These are phyloP conservation scores for Yamadazyma membranifaciens DNA, from an alignment of 1,139 yeast genomes.

Conservation along the genomic window DNA sequence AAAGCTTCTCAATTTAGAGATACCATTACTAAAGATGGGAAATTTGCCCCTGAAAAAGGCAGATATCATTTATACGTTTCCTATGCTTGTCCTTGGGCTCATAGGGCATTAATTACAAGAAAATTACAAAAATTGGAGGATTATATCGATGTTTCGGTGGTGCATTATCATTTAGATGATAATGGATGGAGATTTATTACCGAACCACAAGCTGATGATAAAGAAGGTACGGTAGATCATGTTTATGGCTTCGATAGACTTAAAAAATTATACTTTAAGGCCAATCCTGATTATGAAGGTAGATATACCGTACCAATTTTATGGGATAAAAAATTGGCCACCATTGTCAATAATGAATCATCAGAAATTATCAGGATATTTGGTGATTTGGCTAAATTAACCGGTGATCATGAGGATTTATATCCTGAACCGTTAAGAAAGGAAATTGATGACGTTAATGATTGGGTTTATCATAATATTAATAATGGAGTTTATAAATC, in stretches of 20 bases:
- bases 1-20: constrained; percentile 52
- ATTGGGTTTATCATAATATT: constrained; percentile 82
- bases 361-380: constrained; percentile 85
- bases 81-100: constrained; percentile 95
- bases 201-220: constrained; percentile 33
- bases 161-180: constrained; percentile 83
- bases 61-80: constrained; percentile 89
- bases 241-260: constrained; percentile 58
- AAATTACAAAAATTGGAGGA: constrained; percentile 73
- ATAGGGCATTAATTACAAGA: constrained; percentile 75
- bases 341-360: constrained; percentile 89
- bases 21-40: constrained; percentile 54
- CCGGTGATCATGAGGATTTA: constrained; percentile 47
- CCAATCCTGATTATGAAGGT: constrained; percentile 72
- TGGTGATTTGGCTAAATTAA: constrained; percentile 52
- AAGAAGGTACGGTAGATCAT: constrained; percentile 65
- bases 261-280: constrained; percentile 71
- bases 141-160: constrained; percentile 67
- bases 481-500: constrained; percentile 94
- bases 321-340: constrained; percentile 80
- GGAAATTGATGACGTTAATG: constrained; percentile 73
- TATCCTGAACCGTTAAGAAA: constrained; percentile 56
- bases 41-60: constrained; percentile 69
- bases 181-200: constrained; percentile 81
- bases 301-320: constrained; percentile 90